Base-by-base conservation (phyloP, 163 green algal species). In the Volvox carteri region DNA sequence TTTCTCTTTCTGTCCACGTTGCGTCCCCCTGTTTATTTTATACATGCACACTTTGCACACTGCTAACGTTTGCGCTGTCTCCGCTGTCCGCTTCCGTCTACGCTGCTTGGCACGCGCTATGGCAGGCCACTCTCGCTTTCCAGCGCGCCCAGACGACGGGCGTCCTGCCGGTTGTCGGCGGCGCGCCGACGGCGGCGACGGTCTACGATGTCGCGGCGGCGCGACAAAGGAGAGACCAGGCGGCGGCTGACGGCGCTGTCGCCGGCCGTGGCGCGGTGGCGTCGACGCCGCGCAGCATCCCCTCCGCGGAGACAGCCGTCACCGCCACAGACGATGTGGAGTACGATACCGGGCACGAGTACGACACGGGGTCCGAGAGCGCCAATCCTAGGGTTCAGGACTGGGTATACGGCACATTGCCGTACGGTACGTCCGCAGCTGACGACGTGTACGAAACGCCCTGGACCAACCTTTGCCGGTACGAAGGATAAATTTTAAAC, bases 81-180 rank as follows among this genome's bases (percentile, higher is more conserved):
- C 37, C 37, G 60, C 37, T 72, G 28, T 39, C 28, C 25, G 25
- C 19, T 72, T 72, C 54, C 54, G 25, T 65, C 54, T 21, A 12
- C 33, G n/a, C n/a, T n/a, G n/a, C n/a, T n/a, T n/a, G n/a, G n/a
- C n/a, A n/a, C n/a, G n/a, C n/a, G n/a, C n/a, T n/a, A n/a, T n/a
- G 7, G 62, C 80, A 87, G 48, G 81, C 33, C 30, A 56, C 41
- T 28, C 37, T 80, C 33, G 1, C 42, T 14, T 44, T 80, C 33
- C 65, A 56, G 28, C 48, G 41, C 9, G 50, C 65, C 33, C 42
- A 87, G 35, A 42, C 67, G 1, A 60, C 65, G 19, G 81, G 81
- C 21, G 44, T 87, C 12, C 46, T 87, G n/a, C 81, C 81, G 30
- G 81, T 87, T 7, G 41, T 87, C n/a, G 62, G 39, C 41, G n/a